Evolutionary conservation across 345 rosid genomes (phyloP), one percentile per base, ranked within the genome.

Genomic region (Populus deltoides): DNA sequence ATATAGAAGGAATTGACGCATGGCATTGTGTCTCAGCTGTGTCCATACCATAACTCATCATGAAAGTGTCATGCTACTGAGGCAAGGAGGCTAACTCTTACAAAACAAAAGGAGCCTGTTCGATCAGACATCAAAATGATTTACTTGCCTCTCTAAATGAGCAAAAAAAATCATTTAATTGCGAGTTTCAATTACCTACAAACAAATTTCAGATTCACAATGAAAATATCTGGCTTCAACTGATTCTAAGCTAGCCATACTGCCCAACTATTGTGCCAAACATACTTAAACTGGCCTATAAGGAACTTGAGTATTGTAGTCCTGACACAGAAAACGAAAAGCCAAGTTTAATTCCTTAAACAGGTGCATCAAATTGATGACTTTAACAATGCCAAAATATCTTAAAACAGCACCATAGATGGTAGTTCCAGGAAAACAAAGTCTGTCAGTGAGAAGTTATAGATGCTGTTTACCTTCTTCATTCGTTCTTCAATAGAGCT

Each of bases 401-500:
- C 18, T 45, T 45, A 45, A 4, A 45, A 45, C 45, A 15, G 18
- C 51, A 13, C 18, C 17, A 45, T 12, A 45, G 51, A 45, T 12
- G 51, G 51, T 45, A 15, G 5, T 0, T 45, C 51, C 51, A 45
- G 17, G 17, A 13, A 45, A 45, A 45, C 0, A 45, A 45, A 45
- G 45, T 41, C 12, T 10, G 3, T 10, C 4, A 45, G 70, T 6
- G 18, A 13, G 41, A 38, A 31, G 4, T 35, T 25, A 22, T 41
- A 71, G 38, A 55, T 33, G 31, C 68, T 41, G 43, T 72, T 78
- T 81, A 93, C 98, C 99, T 93, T 93, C 87, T 88, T 89, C 78
- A 90, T 73, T 73, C 94, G 89, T 82, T 88, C 94, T 80, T 93
- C 94, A 41, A 91, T 93, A 51, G 92, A 85, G 41, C 75, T 87